phyloP scores from a whole-genome alignment of 2,329 filamentous ascomycete genomes.

The Clonostachys sp. region DNA sequence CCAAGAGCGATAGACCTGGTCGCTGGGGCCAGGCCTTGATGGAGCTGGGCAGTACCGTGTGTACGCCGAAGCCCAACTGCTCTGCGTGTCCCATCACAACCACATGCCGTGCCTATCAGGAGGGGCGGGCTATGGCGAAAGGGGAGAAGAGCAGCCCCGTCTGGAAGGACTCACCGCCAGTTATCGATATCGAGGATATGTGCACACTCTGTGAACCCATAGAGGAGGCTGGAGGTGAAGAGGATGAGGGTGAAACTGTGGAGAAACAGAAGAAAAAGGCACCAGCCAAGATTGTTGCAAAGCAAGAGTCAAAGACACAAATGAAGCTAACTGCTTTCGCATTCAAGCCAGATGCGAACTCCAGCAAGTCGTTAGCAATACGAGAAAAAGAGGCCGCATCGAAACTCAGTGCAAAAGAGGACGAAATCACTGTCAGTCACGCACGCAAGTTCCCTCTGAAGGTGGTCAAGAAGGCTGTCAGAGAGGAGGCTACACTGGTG shows the following conservation, averaged over 20 bases:
- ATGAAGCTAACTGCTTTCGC: slow-evolving; percentile 27
- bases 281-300: slow-evolving; percentile 5
- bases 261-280: background rate
- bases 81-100: slow-evolving; percentile 41
- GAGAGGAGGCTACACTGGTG: slow-evolving; percentile 47
- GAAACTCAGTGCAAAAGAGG: background rate
- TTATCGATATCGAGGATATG: slow-evolving; percentile 43
- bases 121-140: slow-evolving; percentile 30
- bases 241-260: slow-evolving; percentile 5
- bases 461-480: slow-evolving; percentile 43
- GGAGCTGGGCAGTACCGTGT: slow-evolving; percentile 61
- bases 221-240: slow-evolving; percentile 23
- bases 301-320: slow-evolving; percentile 13
- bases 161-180: slow-evolving; percentile 4
- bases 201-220: slow-evolving; percentile 44
- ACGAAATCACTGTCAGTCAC: slow-evolving; percentile 31
- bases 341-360: slow-evolving; percentile 13
- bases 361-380: slow-evolving; percentile 6
- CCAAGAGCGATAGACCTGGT: slow-evolving; percentile 46
- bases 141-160: background rate
- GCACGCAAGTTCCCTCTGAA: slow-evolving; percentile 47
- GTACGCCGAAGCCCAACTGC: slow-evolving; percentile 55
- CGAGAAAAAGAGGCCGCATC: slow-evolving; percentile 13
- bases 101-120: slow-evolving; percentile 46
- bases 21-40: slow-evolving; percentile 62